These are phyloP conservation scores for Salix arbutifolia DNA, from an alignment of 345 rosid species.

Conservation along the genomic window DNA sequence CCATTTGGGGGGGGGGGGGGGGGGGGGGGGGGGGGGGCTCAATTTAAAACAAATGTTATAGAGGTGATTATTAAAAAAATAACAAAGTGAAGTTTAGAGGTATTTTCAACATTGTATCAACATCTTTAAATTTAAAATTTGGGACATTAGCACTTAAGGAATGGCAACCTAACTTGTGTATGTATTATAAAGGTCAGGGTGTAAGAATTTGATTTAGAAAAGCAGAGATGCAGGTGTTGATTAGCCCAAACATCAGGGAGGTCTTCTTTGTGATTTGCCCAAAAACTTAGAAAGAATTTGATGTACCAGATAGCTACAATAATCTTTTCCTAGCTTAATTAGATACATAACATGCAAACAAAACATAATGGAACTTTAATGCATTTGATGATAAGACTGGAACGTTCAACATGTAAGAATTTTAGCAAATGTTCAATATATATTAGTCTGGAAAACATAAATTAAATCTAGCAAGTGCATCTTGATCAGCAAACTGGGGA, in stretches of 20 bases:
- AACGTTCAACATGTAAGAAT: not conserved
- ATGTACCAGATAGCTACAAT: not conserved
- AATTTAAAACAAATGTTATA: not conserved
- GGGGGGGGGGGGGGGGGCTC: not conserved
- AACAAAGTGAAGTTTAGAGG: not conserved
- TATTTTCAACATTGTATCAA: not conserved
- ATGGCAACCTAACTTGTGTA: not conserved
- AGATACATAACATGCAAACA: not conserved
- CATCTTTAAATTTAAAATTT: not conserved
- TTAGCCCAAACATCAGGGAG: not conserved
- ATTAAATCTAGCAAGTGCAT: not conserved
- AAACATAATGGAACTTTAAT: not conserved
- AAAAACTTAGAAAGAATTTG: not conserved
- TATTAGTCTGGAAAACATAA: not conserved
- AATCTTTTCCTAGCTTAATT: not conserved
- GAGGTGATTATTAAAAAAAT: not conserved
- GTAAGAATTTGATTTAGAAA: not conserved
- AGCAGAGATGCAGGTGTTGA: not conserved
- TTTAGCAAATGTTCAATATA: not conserved
- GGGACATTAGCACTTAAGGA: not conserved
- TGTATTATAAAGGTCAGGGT: not conserved
- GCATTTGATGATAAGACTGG: not conserved
- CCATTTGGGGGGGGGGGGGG: not conserved
- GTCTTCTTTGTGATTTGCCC: not conserved
- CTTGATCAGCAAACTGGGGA: not conserved